These are phyloP conservation scores for Lactarius akahatsu DNA, from an alignment of 768 basidiomycete genomes.

Conservation along the genomic window DNA sequence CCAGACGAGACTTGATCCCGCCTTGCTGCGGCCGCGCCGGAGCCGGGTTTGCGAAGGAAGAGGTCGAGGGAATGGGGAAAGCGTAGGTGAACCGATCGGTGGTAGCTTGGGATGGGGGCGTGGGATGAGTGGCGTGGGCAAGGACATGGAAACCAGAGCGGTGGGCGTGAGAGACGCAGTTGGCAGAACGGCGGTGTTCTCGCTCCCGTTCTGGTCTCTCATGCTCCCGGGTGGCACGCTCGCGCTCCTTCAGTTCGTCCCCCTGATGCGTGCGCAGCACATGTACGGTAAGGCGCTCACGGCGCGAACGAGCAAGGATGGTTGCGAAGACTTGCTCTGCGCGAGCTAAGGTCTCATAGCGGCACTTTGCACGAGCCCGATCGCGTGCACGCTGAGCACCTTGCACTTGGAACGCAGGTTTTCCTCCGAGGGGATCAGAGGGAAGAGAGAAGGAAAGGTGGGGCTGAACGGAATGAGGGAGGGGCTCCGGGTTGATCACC, in stretches of 20 bases:
- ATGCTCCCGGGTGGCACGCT: constrained; percentile 15
- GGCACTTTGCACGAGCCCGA: constrained; percentile 18
- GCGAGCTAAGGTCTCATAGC: constrained; percentile 22
- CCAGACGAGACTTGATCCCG: constrained; percentile 12
- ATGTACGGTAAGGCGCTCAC: constrained; percentile 17
- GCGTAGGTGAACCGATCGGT: constrained; percentile 27
- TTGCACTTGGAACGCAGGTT: constrained; percentile 4
- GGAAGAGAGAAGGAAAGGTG: constrained; percentile 2
- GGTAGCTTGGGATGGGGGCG: neutral
- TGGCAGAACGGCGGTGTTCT: constrained; percentile 5
- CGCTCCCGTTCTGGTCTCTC: constrained; percentile 22
- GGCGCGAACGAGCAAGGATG: constrained; percentile 25
- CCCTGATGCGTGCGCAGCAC: constrained; percentile 19
- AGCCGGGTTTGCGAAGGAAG: neutral
- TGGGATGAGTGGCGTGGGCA: constrained; percentile 5
- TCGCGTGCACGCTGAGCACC: constrained; percentile 11
- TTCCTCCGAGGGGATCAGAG: neutral
- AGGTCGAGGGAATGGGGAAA: constrained; percentile 19
- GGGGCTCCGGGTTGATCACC: constrained; percentile 10
- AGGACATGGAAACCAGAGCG: constrained; percentile 16
- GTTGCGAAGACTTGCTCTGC: constrained; percentile 21
- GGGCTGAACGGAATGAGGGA: constrained; percentile 14
- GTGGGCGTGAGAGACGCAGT: neutral
- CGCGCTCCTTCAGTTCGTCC: constrained; percentile 19
- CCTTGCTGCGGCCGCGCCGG: constrained; percentile 16